Base-by-base conservation (phyloP, 2,329 filamentous ascomycete genomes). In the Talaromyces sp. region DNA sequence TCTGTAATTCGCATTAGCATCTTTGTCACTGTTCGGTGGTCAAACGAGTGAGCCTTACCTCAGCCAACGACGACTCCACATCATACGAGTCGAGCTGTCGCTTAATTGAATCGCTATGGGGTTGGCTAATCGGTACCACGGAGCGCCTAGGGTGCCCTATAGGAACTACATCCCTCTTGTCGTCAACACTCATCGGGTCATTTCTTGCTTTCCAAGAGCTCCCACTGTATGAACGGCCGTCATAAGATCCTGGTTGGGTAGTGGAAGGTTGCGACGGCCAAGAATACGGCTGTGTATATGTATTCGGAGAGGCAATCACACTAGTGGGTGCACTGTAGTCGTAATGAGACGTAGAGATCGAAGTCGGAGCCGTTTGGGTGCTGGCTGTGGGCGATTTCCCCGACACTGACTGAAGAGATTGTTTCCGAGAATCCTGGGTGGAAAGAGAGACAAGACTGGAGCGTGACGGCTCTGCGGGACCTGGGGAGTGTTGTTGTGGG, bases 71-170 rank as follows among this genome's bases (percentile, higher is more conserved):
- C 32, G 76, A 71, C 66, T 81, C 85, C 28, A 88, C 72, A 69
- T 88, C 86, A 64, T 84, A 88, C 55, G 81, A 80, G 47, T 88
- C 85, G 3, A 88, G 73, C 71, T 88, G 85, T 44, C 85, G 80
- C 70, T 88, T 88, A n/a, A 87, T 82, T 52, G 77, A 74, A 56
- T 82, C 79, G 57, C 70, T 71, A 63, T 78, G 78, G 25, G 73
- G 71, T 53, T 69, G 73, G 51, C 62, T 66, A 33, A 70, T 59
- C 42, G 70, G 61, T 58, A 73, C 66, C n/a, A 69, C 61, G 55
- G 66, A 64, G 39, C 71, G 70, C 22, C 22, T 22, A 22, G 22
- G 2, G 22, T 22, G 22, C 22, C 2, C 22, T 22, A 22, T 2
- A 42, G 65, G 65, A 47, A 65, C 64, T 32, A 70, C 70, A 54